These are phyloP conservation scores for Byssothecium circinans DNA, from an alignment of 2,329 filamentous ascomycete species.

Conservation along the genomic window DNA sequence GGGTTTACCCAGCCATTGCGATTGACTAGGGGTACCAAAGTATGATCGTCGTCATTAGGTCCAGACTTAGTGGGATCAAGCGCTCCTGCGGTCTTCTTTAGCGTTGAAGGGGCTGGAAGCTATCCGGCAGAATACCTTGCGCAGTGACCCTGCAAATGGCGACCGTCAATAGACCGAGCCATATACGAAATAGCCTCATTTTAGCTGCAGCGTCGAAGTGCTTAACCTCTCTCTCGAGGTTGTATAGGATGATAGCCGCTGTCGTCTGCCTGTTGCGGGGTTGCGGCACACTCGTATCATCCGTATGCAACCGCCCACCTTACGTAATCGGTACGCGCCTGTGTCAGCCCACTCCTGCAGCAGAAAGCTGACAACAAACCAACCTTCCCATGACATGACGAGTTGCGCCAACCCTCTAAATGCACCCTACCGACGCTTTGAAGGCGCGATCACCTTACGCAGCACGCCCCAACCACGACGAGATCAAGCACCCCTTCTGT, in stretches of 20 bases:
- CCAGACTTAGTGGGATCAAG: conserved; percentile 1
- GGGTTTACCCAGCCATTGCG: conserved; percentile 38
- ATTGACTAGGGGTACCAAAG: conserved; percentile 18
- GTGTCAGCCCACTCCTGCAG: too few species aligned
- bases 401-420: too few species aligned
- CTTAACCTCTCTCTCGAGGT: too few species aligned
- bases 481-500: too few species aligned
- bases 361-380: too few species aligned
- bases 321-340: too few species aligned
- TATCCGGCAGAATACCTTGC: conserved; percentile 9
- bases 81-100: conserved; percentile 10
- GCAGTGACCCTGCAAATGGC: conserved; percentile 6
- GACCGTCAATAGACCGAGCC: conserved; percentile 6
- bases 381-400: too few species aligned
- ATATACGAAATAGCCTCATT: conserved; percentile 8
- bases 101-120: not conserved
- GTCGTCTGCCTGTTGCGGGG: not conserved
- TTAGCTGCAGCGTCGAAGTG: not conserved
- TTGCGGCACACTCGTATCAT: not conserved
- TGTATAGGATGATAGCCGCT: too few species aligned
- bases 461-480: too few species aligned
- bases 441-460: too few species aligned
- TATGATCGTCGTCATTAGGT: conserved; percentile 3
- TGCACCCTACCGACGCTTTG: too few species aligned
- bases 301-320: too few species aligned